These are phyloP conservation scores for Gamsiella multidivaricata DNA, from an alignment of 192 early-diverging fungal species.

Conservation along the genomic window DNA sequence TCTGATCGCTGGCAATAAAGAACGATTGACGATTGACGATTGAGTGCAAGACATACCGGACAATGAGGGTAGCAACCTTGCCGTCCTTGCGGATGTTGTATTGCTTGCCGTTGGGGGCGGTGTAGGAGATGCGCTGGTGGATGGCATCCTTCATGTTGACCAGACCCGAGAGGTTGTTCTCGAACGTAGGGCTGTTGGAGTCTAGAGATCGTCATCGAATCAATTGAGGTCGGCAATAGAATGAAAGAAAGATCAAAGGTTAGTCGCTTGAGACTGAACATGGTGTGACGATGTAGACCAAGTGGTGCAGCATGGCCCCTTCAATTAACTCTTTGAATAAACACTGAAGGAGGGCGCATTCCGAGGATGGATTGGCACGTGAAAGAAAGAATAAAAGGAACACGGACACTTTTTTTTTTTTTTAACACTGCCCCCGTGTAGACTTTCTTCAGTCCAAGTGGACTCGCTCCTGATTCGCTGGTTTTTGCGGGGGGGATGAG, in stretches of 20 bases:
- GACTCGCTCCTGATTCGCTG: slow-evolving; percentile 40
- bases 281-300: no score
- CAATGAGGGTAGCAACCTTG: slow-evolving; percentile 90
- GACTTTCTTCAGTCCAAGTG: not conserved
- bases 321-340: not conserved
- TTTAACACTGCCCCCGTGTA: not conserved
- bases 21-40: no score
- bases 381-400: slow-evolving; percentile 18
- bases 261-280: no score
- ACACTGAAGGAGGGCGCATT: not conserved
- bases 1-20: no score
- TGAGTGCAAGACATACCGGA: slow-evolving; percentile 66
- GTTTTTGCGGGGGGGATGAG: slow-evolving; percentile 15
- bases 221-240: no score
- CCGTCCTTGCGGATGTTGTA: slow-evolving; percentile 93
- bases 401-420: no score
- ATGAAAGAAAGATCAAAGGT: no score
- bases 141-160: slow-evolving; percentile 96
- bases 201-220: slow-evolving; percentile 74
- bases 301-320: no score
- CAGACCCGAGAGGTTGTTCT: slow-evolving; percentile 90
- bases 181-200: slow-evolving; percentile 98
- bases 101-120: slow-evolving; percentile 90
- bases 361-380: slow-evolving; percentile 9
- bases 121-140: slow-evolving; percentile 86